Evolutionary conservation across 2,329 filamentous ascomycete species (phyloP).

Genomic region (Exutisphaerella laricina): DNA sequence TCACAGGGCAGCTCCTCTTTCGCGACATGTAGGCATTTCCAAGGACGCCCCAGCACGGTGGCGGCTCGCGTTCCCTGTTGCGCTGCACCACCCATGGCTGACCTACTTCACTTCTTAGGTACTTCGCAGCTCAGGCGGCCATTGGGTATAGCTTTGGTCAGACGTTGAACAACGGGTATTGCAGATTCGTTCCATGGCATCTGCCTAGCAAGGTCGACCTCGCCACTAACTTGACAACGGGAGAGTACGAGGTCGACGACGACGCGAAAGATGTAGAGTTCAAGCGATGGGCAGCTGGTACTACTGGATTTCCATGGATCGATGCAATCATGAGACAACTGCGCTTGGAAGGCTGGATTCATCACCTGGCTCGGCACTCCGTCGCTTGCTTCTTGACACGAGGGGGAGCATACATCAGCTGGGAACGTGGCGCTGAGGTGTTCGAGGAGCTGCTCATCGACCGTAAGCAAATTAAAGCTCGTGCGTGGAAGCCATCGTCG

Average conservation of each 20-base stretch:
- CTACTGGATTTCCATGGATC: conserved; percentile 74
- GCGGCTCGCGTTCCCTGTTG: too few relatives aligned
- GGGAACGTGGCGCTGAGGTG: conserved; percentile 72
- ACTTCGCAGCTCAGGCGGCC: conserved; percentile 66
- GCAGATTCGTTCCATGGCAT: conserved; percentile 75
- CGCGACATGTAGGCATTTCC: conserved; percentile 87
- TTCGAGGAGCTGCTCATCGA: conserved; percentile 73
- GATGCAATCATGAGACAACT: conserved; percentile 76
- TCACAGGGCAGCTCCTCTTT: conserved; percentile 69
- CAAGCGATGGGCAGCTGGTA: conserved; percentile 61
- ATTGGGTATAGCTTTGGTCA: conserved; percentile 61
- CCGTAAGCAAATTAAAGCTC: conserved; percentile 61
- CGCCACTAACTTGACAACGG: conserved; percentile 47
- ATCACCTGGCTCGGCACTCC: conserved; percentile 64
- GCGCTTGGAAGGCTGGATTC: conserved; percentile 67
- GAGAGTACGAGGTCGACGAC: conserved; percentile 59
- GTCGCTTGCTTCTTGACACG: conserved; percentile 76
- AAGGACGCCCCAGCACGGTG: too few relatives aligned
- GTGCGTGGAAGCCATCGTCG: background rate
- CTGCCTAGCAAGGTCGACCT: conserved; percentile 57
- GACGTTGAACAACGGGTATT: conserved; percentile 59
- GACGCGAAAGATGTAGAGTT: conserved; percentile 60
- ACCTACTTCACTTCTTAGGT: background rate
- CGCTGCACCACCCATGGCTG: background rate
- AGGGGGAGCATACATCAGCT: conserved; percentile 71